phyloP scores from a whole-genome alignment of 2,329 filamentous ascomycete genomes.

The Leptographium galeiforme region DNA sequence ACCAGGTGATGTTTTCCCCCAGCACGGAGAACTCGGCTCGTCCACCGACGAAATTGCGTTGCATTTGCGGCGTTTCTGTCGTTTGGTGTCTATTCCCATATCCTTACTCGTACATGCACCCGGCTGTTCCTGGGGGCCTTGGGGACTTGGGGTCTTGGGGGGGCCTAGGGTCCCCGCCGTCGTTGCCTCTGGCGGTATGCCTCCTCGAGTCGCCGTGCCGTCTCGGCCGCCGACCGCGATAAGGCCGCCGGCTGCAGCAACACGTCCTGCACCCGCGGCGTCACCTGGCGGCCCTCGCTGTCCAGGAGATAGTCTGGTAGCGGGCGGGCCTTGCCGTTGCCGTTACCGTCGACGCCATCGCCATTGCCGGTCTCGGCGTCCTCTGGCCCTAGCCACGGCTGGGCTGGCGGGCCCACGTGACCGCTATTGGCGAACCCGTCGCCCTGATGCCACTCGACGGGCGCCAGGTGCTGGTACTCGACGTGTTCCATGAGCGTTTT shows the following conservation, averaged over 20 bases:
- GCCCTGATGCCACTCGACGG: conserved; percentile 43
- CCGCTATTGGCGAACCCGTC: conserved; percentile 39
- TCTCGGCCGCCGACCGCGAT: conserved; percentile 5
- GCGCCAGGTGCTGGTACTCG: conserved; percentile 37
- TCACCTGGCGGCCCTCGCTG: conserved; percentile 39
- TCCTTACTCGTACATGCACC: no score
- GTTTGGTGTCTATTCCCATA: no score
- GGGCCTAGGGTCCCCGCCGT: neutral
- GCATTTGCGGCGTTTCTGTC: no score
- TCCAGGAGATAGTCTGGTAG: conserved; percentile 38
- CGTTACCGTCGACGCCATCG: neutral
- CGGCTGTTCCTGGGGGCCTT: no score
- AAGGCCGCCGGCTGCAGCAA: conserved; percentile 3
- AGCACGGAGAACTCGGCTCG: no score
- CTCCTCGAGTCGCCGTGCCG: conserved; percentile 25
- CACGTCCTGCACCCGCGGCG: conserved; percentile 39
- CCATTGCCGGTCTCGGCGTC: neutral
- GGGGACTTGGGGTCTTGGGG: no score
- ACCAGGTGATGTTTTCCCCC: no score
- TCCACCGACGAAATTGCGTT: no score
- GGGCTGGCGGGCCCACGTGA: conserved; percentile 1
- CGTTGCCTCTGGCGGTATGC: conserved; percentile 15
- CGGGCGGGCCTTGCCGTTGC: neutral
- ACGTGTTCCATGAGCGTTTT: conserved; percentile 29
- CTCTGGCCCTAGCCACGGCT: neutral